Base-by-base conservation (phyloP, 352 stramenopile genomes). In the Pythium myriotylum region DNA sequence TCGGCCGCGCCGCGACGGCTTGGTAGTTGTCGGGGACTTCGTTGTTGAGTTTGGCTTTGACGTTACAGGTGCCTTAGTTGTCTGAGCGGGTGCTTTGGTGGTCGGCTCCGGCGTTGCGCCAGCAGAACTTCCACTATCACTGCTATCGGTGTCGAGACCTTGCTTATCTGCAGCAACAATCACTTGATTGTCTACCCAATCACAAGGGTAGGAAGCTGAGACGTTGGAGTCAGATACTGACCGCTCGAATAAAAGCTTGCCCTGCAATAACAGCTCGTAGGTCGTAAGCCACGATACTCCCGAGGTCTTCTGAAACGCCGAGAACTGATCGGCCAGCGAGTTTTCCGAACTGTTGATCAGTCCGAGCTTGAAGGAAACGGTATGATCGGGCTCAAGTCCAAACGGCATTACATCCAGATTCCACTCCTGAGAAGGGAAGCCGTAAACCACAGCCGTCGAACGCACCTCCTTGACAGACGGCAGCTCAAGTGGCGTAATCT, bases 231-330 rank as follows among this genome's bases (percentile, higher is more conserved):
- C 74, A 0, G 74, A 78, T 0, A 79, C 43, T 0, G 62, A 68
- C 4, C 72, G 50, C 23, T 83, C 74, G 10, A 80, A 67, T 14
- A 80, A 32, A 12, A 72, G 45, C 45, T 80, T 77, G 40, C 69
- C 72, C 35, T 83, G 74, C 2, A 83, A 50, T 8, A 80, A 66
- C 42, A 83, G 59, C 14, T 83, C 74, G 52, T 75, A 83, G 4
- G 40, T 48, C 23, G 58, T 73, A 7, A 57, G 17, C 40, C 65
- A 71, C 10, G 69, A 54, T 5, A 80, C 62, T 0, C 58, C 67
- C 0, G 71, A 57, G 0, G 29, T 17, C 0, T 41, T 24, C 58
- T 70, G 52, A 37, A 80, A 80, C 1, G 46, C 27, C 0, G 35
- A 19, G 42, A 79, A 63, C 12, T 54, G n/a, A n/a, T n/a, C n/a